phyloP scores from a whole-genome alignment of 495 filamentous ascomycete genomes.

The Usnea hakonensis region DNA sequence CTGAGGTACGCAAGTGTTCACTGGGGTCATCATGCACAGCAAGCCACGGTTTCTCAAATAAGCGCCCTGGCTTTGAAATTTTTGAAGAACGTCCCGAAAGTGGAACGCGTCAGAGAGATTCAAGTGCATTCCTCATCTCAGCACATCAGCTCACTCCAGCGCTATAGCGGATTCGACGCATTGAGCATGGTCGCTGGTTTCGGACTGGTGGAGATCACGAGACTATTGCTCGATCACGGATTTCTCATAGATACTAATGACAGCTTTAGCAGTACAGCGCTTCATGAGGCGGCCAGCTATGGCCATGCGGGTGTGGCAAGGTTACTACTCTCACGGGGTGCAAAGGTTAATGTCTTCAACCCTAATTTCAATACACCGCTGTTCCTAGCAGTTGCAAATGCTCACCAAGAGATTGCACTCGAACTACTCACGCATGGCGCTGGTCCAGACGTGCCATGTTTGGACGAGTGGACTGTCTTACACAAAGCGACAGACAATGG shows the following conservation, averaged over 20 bases:
- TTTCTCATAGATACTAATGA: not conserved
- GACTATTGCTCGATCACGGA: constrained; percentile 3
- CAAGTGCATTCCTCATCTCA: too few relatives aligned
- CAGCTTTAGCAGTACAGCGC: constrained; percentile 9
- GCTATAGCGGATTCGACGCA: not conserved
- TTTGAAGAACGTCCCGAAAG: too few relatives aligned
- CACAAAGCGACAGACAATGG: constrained; percentile 10
- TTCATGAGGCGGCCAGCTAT: constrained; percentile 19
- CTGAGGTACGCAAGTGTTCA: constrained; percentile 21
- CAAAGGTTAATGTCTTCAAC: constrained; percentile 4
- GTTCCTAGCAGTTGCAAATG: constrained; percentile 1
- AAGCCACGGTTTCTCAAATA: not conserved
- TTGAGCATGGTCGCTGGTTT: constrained; percentile 8
- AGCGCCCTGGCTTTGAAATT: not conserved
- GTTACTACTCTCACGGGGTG: constrained; percentile 10
- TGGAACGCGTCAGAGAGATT: too few relatives aligned
- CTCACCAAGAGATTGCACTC: constrained; percentile 1
- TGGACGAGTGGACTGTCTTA: constrained; percentile 1
- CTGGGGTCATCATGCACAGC: constrained; percentile 21
- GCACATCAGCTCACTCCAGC: too few relatives aligned
- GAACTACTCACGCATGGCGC: constrained; percentile 12
- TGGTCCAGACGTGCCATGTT: not conserved
- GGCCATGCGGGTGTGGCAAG: constrained; percentile 11
- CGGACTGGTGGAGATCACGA: constrained; percentile 3
- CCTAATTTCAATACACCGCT: not conserved